Conservation (phyloP, 1,284 basidiomycete genomes). For the Ceratobasidium sp. region DNA sequence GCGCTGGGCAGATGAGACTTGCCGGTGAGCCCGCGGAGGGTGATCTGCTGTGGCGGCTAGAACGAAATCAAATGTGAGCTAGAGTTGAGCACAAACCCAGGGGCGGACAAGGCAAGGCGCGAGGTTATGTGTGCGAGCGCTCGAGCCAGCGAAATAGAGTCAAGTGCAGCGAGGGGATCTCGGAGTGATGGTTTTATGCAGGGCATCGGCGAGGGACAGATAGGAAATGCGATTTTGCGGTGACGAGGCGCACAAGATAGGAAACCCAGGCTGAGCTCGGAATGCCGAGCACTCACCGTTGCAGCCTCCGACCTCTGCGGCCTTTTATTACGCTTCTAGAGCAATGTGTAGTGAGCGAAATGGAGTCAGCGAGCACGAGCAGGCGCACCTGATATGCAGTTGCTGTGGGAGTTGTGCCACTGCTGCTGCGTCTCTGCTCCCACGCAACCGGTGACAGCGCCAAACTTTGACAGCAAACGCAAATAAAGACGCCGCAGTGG, state of each 20-base stretch:
- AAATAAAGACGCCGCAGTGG: no score
- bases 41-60: background rate
- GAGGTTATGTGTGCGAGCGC: background rate
- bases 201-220: no score
- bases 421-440: background rate
- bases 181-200: no score
- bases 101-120: background rate
- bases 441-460: background rate
- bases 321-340: no score
- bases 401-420: background rate
- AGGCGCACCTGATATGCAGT: no score
- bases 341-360: background rate
- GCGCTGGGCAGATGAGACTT: background rate
- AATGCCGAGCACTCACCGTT: no score
- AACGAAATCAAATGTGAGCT: background rate
- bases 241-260: no score
- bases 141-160: background rate
- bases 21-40: background rate
- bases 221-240: no score
- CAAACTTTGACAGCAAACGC: background rate
- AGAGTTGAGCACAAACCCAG: background rate
- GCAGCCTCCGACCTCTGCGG: no score
- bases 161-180: background rate
- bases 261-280: no score
- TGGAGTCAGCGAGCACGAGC: background rate